These are phyloP conservation scores for Casuarina cunninghamiana DNA, from an alignment of 306 rosid species.

Conservation along the genomic window DNA sequence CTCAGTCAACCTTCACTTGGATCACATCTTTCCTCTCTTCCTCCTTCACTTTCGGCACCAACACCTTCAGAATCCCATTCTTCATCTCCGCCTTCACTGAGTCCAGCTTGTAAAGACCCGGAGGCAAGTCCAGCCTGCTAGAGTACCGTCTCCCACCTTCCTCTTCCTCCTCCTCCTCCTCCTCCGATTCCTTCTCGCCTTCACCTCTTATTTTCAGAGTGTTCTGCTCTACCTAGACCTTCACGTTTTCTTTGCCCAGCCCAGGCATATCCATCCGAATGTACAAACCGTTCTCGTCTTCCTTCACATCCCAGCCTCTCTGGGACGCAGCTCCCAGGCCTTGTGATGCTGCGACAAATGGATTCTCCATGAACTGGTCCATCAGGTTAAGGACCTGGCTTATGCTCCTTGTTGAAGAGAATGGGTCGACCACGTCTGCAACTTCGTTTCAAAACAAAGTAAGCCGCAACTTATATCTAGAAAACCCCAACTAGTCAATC, in stretches of 20 bases:
- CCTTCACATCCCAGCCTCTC: slow-evolving; percentile 73
- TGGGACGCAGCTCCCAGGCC: slow-evolving; percentile 53
- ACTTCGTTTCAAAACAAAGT: not conserved
- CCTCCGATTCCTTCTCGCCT: slow-evolving; percentile 31
- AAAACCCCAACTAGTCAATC: too few species aligned
- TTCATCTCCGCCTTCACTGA: slow-evolving; percentile 81
- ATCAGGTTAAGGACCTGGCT: slow-evolving; percentile 75
- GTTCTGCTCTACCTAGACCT: slow-evolving; percentile 64
- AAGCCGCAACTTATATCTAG: too few species aligned
- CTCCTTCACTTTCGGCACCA: slow-evolving; percentile 56
- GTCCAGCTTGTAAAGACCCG: slow-evolving; percentile 45
- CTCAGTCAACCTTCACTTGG: slow-evolving; percentile 38
- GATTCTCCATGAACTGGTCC: slow-evolving; percentile 76
- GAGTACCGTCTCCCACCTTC: slow-evolving; percentile 40
- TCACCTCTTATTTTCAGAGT: slow-evolving; percentile 62
- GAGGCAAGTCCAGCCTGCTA: slow-evolving; percentile 62
- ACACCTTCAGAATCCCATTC: slow-evolving; percentile 67
- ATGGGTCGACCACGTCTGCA: slow-evolving; percentile 72
- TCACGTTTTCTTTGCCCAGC: slow-evolving; percentile 60
- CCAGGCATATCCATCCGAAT: slow-evolving; percentile 84
- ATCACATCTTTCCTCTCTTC: slow-evolving; percentile 56
- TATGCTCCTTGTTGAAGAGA: slow-evolving; percentile 61
- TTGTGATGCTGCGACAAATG: slow-evolving; percentile 44
- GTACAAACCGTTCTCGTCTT: slow-evolving; percentile 46
- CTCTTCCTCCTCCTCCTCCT: slow-evolving; percentile 18